Evolutionary conservation across 306 rosid genomes (phyloP).

Genomic region (Vigna trinervia): DNA sequence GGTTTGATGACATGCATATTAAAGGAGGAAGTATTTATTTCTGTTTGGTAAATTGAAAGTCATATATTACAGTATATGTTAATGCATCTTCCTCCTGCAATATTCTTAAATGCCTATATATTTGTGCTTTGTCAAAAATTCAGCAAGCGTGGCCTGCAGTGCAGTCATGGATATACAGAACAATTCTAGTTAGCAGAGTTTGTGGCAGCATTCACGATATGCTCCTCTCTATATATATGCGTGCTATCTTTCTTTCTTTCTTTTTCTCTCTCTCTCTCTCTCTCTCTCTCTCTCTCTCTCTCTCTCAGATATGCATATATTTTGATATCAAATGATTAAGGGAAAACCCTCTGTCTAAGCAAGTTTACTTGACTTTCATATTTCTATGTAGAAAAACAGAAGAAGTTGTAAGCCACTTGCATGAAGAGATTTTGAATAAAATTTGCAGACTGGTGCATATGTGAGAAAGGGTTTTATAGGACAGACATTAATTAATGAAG

Average conservation of each 20-base stretch:
- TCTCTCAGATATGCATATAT: neutral
- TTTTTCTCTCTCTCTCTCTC: neutral
- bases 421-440: neutral
- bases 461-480: neutral
- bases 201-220: conserved; percentile 37
- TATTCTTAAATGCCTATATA: conserved; percentile 49
- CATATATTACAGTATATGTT: neutral
- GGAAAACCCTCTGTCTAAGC: conserved; percentile 30
- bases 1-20: conserved; percentile 67
- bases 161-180: conserved; percentile 35
- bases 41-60: conserved; percentile 1
- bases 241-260: neutral
- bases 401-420: neutral
- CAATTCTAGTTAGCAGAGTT: conserved; percentile 38
- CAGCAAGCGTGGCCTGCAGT: conserved; percentile 69
- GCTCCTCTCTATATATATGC: neutral
- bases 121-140: conserved; percentile 52
- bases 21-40: conserved; percentile 37
- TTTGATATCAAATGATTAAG: conserved; percentile 15
- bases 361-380: conserved; percentile 32
- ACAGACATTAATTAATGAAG: neutral
- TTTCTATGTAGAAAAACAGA: neutral
- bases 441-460: neutral
- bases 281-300: neutral
- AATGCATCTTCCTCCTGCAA: conserved; percentile 23